These are phyloP conservation scores for Pseudogymnoascus sp. DNA, from an alignment of 2,329 filamentous ascomycete species.

Conservation along the genomic window DNA sequence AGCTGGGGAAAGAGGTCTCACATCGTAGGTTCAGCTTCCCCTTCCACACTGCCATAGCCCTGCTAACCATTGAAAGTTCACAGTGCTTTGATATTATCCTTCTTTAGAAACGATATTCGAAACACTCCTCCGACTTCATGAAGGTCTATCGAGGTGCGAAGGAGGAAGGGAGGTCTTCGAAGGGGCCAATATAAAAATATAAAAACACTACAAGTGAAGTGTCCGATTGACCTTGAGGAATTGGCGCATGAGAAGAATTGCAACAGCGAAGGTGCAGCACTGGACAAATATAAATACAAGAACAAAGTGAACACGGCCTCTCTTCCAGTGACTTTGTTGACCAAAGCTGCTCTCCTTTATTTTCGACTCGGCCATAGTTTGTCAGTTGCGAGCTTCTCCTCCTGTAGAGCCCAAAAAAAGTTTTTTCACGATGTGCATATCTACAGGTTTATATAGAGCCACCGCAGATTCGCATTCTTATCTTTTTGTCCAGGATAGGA, in stretches of 20 bases:
- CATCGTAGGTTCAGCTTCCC: background rate
- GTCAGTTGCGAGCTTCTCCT: background rate
- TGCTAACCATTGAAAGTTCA: background rate
- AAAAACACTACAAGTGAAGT: background rate
- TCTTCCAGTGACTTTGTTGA: background rate
- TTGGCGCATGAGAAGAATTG: background rate
- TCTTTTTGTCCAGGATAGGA: background rate
- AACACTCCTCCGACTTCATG: background rate
- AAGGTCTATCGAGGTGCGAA: background rate
- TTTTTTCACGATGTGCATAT: background rate
- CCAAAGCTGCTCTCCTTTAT: background rate
- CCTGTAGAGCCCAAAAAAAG: background rate
- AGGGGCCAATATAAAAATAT: background rate
- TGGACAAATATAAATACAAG: background rate
- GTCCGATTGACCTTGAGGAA: background rate
- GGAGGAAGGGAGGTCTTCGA: background rate
- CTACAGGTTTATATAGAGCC: background rate
- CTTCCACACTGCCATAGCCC: background rate
- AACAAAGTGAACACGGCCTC: background rate
- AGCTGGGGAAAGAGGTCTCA: background rate
- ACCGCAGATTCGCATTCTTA: background rate
- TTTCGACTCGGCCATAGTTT: background rate
- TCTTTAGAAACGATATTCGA: background rate
- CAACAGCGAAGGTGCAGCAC: background rate
- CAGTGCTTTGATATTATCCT: background rate